Evolutionary conservation across 768 basidiomycete species (phyloP), one percentile per base, ranked within the genome.

Genomic region (Galerina marginata): DNA sequence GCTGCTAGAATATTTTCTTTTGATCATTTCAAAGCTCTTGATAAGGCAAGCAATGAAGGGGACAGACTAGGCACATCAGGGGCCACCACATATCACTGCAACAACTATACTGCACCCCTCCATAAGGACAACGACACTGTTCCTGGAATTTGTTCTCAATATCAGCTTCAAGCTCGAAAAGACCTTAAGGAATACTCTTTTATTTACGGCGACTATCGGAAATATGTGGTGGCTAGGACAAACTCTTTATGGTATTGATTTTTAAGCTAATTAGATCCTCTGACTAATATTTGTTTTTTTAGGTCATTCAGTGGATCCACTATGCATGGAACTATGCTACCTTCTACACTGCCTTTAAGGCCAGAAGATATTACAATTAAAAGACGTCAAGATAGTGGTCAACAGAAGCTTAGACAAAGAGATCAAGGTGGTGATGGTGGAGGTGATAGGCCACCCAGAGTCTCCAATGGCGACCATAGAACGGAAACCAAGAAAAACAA

Each of bases 31-130:
- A 43, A 43, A 43, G 16, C 29, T 29, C 29, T 43, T 4, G 42
- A 43, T 4, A 14, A 14, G 42, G 42, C 12, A 3, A 43, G 3
- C 16, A 43, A 2, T 14, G 49, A 23, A 29, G 15, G 55, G n/a
- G 59, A 60, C 23, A 15, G 38, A 25, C 42, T 60, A 6, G 59
- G 59, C 23, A 38, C 46, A 1, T 54, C 36, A 14, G 59, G 59
- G 11, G 26, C 33, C 10, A 60, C 51, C 9, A 16, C 43, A 11
- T 60, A 54, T 42, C 4, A 7, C 2, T 60, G 59, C 44, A 44
- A 46, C 14, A 60, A 60, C 33, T 60, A 60, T 36, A 54, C 59
- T 9, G 54, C 52, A 54, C 59, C 53, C 4, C 20, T 60, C 9
- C 53, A 60, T 23, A 9, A 23, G 7, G 59, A 60, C 25, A 9